Conservation (phyloP, 1,284 basidiomycete species). For the Mycosarcoma maydis region DNA sequence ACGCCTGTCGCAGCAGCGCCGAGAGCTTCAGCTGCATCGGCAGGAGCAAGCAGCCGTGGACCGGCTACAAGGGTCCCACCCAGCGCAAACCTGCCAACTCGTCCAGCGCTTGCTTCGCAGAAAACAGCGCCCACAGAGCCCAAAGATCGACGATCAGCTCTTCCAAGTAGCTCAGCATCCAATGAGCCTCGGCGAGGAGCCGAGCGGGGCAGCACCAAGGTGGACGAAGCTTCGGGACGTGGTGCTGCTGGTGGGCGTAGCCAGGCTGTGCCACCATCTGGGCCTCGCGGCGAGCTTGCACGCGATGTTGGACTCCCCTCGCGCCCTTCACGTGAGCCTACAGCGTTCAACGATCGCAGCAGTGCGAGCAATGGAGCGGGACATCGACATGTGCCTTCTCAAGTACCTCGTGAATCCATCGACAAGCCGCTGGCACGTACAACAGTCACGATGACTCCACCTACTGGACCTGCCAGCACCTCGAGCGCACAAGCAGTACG, state of each 20-base stretch:
- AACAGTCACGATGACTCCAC: slow-evolving; percentile 25
- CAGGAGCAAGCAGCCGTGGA: slow-evolving; percentile 16
- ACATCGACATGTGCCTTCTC: slow-evolving; percentile 13
- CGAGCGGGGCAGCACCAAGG: slow-evolving; percentile 4
- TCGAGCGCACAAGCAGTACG: slow-evolving; percentile 20
- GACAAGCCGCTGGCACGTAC: slow-evolving; percentile 1
- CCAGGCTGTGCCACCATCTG: slow-evolving; percentile 6
- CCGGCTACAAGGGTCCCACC: slow-evolving; percentile 20
- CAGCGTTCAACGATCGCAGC: slow-evolving; percentile 11
- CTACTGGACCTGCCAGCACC: slow-evolving; percentile 23
- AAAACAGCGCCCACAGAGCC: slow-evolving; percentile 10
- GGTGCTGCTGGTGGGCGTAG: slow-evolving; percentile 2
- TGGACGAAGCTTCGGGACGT: slow-evolving; percentile 12
- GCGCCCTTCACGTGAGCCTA: slow-evolving; percentile 15
- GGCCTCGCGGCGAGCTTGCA: slow-evolving; percentile 12
- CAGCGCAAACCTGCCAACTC: slow-evolving; percentile 32
- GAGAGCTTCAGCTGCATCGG: slow-evolving; percentile 3
- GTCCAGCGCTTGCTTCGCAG: slow-evolving; percentile 20
- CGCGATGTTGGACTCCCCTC: slow-evolving; percentile 22
- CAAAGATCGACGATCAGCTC: slow-evolving; percentile 16
- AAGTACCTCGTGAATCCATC: slow-evolving; percentile 6
- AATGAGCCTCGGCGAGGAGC: slow-evolving; percentile 17
- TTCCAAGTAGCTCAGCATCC: not conserved
- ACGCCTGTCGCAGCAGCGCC: slow-evolving; percentile 6
- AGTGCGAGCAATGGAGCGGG: slow-evolving; percentile 1